These are phyloP conservation scores for Spergularia azorica DNA, from an alignment of 179 eudicot genomes.

Conservation along the genomic window DNA sequence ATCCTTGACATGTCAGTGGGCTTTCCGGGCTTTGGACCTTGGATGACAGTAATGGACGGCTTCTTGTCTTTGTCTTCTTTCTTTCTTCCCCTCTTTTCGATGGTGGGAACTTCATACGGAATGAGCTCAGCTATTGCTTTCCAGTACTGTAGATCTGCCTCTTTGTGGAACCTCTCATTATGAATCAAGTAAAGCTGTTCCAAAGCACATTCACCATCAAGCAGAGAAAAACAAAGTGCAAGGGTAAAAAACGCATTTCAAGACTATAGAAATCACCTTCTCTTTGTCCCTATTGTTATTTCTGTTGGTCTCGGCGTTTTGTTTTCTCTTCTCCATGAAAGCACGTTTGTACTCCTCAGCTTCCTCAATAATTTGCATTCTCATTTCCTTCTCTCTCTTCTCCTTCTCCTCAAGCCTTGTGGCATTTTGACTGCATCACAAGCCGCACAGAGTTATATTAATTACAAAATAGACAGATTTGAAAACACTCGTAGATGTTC, in stretches of 20 bases:
- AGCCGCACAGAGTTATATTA: not conserved
- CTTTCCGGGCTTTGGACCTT: constrained; percentile 96
- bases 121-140: constrained; percentile 91
- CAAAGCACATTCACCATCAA: constrained; percentile 7
- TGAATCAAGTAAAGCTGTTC: constrained; percentile 57
- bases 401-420: constrained; percentile 88
- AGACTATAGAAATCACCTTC: constrained; percentile 48
- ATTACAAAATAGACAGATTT: not conserved
- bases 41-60: constrained; percentile 71
- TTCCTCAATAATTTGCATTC: constrained; percentile 78
- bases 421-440: constrained; percentile 68
- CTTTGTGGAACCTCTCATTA: constrained; percentile 93
- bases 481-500: not conserved
- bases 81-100: constrained; percentile 87
- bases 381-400: constrained; percentile 78
- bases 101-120: constrained; percentile 82
- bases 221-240: not conserved
- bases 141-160: constrained; percentile 94
- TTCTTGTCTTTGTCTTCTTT: constrained; percentile 86
- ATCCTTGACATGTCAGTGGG: constrained; percentile 90
- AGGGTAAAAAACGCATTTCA: not conserved
- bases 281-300: constrained; percentile 81
- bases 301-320: constrained; percentile 66
- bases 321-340: constrained; percentile 73
- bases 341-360: constrained; percentile 83